Evolutionary conservation across 495 filamentous ascomycete species (phyloP).

Genomic region (Usnea hakonensis): DNA sequence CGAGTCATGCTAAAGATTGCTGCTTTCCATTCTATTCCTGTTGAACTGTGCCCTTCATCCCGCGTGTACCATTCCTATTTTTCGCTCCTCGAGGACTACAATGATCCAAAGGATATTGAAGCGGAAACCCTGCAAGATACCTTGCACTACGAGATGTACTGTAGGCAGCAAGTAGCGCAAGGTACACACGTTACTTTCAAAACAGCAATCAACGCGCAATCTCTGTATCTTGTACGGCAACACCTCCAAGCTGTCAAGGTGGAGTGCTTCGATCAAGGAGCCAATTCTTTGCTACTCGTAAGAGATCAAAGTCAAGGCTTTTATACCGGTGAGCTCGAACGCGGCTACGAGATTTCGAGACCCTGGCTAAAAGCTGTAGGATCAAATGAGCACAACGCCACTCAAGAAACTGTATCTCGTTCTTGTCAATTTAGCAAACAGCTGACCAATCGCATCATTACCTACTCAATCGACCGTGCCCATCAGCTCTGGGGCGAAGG

Average conservation of each 20-base stretch:
- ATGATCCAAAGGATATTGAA: neutral
- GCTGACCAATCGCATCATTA: neutral
- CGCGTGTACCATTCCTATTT: neutral
- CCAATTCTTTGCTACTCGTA: neutral
- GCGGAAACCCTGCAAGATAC: neutral
- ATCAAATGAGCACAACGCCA: neutral
- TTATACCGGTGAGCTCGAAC: neutral
- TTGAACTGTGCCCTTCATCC: neutral
- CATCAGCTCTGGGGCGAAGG: neutral
- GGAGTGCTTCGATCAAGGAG: slow-evolving; percentile 1
- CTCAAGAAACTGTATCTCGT: neutral
- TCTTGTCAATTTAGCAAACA: neutral
- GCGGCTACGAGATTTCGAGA: neutral
- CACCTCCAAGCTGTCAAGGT: neutral
- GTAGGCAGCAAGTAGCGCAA: neutral
- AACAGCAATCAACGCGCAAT: slow-evolving; percentile 5
- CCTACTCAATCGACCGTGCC: neutral
- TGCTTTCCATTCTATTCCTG: neutral
- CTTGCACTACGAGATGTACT: neutral
- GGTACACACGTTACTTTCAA: neutral
- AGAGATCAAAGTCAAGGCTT: slow-evolving; percentile 4
- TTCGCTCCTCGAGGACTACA: neutral
- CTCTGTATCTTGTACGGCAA: neutral
- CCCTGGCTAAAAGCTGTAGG: neutral
- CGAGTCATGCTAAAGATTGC: neutral